Conservation (phyloP, 2,329 filamentous ascomycete genomes). For the Alternaria viburni region DNA sequence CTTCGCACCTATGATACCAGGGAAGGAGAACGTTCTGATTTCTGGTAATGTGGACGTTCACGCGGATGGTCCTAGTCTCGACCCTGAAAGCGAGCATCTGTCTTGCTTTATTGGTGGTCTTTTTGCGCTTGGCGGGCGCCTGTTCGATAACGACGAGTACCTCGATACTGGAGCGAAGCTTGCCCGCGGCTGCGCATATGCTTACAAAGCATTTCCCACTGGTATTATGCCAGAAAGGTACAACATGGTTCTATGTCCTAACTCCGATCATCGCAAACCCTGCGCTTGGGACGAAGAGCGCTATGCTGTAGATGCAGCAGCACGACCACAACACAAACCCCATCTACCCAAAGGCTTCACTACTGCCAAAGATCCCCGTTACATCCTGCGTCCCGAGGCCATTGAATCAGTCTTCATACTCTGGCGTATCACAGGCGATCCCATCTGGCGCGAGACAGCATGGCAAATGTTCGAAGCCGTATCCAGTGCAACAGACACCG, state of each 20-base stretch:
- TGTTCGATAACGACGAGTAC: conserved; percentile 60
- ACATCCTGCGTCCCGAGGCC: conserved; percentile 61
- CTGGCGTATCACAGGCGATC: conserved; percentile 64
- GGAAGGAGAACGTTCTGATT: conserved; percentile 35
- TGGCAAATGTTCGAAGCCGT: conserved; percentile 58
- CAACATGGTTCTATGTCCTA: conserved; percentile 57
- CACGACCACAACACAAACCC: conserved; percentile 33
- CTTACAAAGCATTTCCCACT: conserved; percentile 61
- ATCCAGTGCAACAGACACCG: conserved; percentile 47
- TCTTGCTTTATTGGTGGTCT: conserved; percentile 68
- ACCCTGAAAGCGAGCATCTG: conserved; percentile 63
- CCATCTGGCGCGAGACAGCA: conserved; percentile 51
- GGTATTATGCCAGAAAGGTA: conserved; percentile 68
- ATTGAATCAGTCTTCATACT: conserved; percentile 66
- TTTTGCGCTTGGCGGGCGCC: conserved; percentile 64
- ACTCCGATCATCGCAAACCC: conserved; percentile 36
- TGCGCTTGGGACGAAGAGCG: conserved; percentile 58
- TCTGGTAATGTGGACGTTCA: conserved; percentile 44
- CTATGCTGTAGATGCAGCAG: conserved; percentile 20
- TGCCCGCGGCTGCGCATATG: conserved; percentile 67
- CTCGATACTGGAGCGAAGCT: conserved; percentile 63
- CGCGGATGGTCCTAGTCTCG: conserved; percentile 27
- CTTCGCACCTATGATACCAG: conserved; percentile 53
- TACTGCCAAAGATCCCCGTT: conserved; percentile 49
- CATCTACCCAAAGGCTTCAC: conserved; percentile 55